These are phyloP conservation scores for Cystofilobasidium macerans DNA, from an alignment of 768 basidiomycete species.

Conservation along the genomic window DNA sequence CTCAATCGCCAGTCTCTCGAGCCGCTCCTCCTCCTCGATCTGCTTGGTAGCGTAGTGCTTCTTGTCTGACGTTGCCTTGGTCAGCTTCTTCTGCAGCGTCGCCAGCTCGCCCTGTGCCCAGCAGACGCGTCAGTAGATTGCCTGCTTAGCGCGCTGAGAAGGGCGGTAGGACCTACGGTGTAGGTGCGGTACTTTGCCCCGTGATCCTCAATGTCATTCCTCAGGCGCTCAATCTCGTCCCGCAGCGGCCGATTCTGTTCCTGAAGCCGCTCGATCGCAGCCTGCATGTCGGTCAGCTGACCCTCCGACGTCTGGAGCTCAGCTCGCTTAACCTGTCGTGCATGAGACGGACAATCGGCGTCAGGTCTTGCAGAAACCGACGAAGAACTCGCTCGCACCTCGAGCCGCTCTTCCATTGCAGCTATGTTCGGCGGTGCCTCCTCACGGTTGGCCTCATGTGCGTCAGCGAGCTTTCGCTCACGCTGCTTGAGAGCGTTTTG, in stretches of 20 bases:
- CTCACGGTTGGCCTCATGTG: slow-evolving; percentile 36
- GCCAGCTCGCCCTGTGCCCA: slow-evolving; percentile 43
- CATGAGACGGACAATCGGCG: neutral
- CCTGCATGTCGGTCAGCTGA: neutral
- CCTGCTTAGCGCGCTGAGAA: neutral
- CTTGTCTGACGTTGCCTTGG: slow-evolving; percentile 19
- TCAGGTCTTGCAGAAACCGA: no score
- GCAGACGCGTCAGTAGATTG: neutral
- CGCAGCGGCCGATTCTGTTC: neutral
- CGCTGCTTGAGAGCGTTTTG: slow-evolving; percentile 10
- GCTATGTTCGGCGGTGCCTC: slow-evolving; percentile 57
- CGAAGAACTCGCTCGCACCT: slow-evolving; percentile 12
- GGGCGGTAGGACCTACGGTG: neutral
- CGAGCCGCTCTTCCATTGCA: slow-evolving; percentile 45
- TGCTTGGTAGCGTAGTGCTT: slow-evolving; percentile 37
- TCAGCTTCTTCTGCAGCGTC: neutral
- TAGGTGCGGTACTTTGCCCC: neutral
- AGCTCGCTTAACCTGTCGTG: slow-evolving; percentile 9
- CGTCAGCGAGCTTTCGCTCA: neutral
- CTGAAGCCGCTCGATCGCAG: neutral
- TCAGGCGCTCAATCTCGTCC: neutral
- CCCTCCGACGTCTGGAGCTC: neutral
- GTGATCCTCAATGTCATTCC: neutral
- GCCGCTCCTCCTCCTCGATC: slow-evolving; percentile 32
- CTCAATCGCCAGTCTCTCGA: slow-evolving; percentile 30